A percentile compares a stretch with the other conserved stretches of the same genome.
Conservation (phyloP, 2,329 filamentous ascomycete species). For the Exophiala sideris region DNA sequence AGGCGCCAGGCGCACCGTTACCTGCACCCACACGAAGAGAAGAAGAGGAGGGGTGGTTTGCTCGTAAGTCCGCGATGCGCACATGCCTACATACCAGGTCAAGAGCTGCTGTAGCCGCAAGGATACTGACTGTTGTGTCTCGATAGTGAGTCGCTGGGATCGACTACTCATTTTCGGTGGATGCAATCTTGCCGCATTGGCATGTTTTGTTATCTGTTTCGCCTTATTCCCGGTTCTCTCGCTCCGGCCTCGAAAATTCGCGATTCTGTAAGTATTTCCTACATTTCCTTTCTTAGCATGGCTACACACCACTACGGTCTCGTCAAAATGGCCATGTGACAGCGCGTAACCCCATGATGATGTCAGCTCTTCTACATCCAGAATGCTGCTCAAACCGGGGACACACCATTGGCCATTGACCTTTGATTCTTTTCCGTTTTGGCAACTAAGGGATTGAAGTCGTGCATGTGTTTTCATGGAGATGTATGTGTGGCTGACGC, state of each 20-base stretch:
- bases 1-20: slow-evolving; percentile 76
- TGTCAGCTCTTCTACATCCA: slow-evolving; percentile 27
- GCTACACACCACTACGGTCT: slow-evolving; percentile 25
- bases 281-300: slow-evolving; percentile 18
- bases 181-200: slow-evolving; percentile 83
- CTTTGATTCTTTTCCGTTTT: slow-evolving; percentile 7
- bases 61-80: slow-evolving; percentile 64
- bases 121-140: slow-evolving; percentile 20
- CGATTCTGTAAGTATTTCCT: slow-evolving; percentile 76
- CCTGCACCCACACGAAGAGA: slow-evolving; percentile 81
- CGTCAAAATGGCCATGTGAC: slow-evolving; percentile 24
- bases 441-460: slow-evolving; percentile 7
- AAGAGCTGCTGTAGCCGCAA: neutral
- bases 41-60: slow-evolving; percentile 94
- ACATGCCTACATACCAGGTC: neutral
- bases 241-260: slow-evolving; percentile 85
- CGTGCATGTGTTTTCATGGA: slow-evolving; percentile 23
- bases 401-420: slow-evolving; percentile 7
- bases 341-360: slow-evolving; percentile 27
- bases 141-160: slow-evolving; percentile 91
- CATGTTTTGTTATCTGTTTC: slow-evolving; percentile 92
- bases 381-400: slow-evolving; percentile 7
- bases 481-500: slow-evolving; percentile 22
- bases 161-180: slow-evolving; percentile 86
- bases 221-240: slow-evolving; percentile 80